Base-by-base conservation (phyloP, 345 rosid genomes). In the Schrenkiella parvula region DNA sequence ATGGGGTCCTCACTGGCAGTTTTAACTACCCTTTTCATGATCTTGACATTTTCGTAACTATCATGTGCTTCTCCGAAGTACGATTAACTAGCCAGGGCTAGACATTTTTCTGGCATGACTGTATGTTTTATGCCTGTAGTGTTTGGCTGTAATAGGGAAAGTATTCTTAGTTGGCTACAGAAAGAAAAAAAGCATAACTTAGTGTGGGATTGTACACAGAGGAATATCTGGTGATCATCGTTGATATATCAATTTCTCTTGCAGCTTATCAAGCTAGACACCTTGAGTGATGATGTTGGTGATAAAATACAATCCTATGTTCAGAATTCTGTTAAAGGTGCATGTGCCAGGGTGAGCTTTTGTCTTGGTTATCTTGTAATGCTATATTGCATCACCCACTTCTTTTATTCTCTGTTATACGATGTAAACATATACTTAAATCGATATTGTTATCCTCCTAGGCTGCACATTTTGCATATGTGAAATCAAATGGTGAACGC, bases 301-400 rank as follows among this genome's bases (percentile, higher is more conserved):
- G 73, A 71, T 72, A 89, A 82, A 69, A 74, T 89, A 77, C 88
- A 83, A 72, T 64, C 68, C 44, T 89, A 82, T 55, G 93, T 89
- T 74, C 83, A 81, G 81, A 87, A 68, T 55, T 87, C 97, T 28
- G 58, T 80, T 48, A 80, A 89, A 84, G 91, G 93, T 76, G 93
- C 87, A 74, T 85, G 73, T 67, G 80, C 75, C 61, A 84, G 85
- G 90, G 99, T 88, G 68, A 84, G 93, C 64, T 35, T 44, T 59
- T 72, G 57, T 44, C 54, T 22, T 67, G 19, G 18, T 65, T 66
- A 21, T 25, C 65, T 62, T 70, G 41, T 48, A 56, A 39, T 21
- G 23, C 52, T 68, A 14, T 63, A 35, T 39, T 44, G 50, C 46
- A 21, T 14, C 18, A 48, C 44, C 44, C 66, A 55, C 50, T 56